phyloP scores from a whole-genome alignment of 2,329 filamentous ascomycete genomes.

The Ceratocystis harringtonii region DNA sequence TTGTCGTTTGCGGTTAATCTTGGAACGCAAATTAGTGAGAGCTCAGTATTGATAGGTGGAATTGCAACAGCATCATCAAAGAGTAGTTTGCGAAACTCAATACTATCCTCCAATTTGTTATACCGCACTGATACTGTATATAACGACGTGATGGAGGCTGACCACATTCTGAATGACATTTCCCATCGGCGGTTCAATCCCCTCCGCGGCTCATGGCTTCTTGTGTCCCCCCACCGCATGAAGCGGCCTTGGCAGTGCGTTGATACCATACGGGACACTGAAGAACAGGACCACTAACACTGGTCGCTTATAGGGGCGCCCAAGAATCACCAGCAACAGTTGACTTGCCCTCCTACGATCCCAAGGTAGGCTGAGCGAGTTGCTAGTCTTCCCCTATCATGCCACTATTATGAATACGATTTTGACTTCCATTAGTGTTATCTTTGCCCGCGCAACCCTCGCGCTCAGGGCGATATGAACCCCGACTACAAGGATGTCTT shows the following conservation, averaged over 20 bases:
- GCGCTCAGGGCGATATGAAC: conserved; percentile 75
- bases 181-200: conserved; percentile 92
- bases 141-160: conserved; percentile 40
- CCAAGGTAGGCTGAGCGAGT: conserved; percentile 33
- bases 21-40: neutral
- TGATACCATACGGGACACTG: neutral
- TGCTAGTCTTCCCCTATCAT: neutral
- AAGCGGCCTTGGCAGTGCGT: conserved; percentile 96
- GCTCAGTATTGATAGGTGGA: neutral
- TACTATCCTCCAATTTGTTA: no score
- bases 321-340: conserved; percentile 58
- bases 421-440: conserved; percentile 52
- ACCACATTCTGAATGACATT: conserved; percentile 79
- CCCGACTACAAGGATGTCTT: conserved; percentile 78
- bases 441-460: conserved; percentile 78
- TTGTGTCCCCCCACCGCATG: conserved; percentile 90
- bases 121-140: neutral
- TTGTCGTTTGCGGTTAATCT: neutral
- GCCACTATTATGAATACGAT: neutral
- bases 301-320: conserved; percentile 46
- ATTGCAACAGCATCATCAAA: neutral
- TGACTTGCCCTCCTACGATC: conserved; percentile 66
- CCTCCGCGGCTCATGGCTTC: conserved; percentile 74
- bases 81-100: neutral
- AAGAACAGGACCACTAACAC: neutral